Conservation (phyloP, 148 eudicot species). For the Vaccinium darrowii region DNA sequence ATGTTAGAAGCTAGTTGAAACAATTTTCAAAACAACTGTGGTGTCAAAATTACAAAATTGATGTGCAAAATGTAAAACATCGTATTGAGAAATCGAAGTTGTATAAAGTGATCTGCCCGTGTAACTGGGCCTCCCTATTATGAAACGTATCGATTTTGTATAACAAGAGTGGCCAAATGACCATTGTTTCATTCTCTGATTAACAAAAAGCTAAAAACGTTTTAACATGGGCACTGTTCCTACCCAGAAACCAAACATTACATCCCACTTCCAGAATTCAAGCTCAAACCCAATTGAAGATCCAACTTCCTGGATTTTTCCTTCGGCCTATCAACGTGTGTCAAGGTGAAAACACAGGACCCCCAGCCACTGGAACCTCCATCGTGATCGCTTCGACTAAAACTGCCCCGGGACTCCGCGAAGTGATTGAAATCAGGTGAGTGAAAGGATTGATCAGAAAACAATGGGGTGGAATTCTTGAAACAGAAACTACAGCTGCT, state of each 20-base stretch:
- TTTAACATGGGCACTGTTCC: neutral
- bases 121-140: no score
- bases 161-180: no score
- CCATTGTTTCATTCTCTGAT: neutral
- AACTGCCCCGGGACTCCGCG: conserved; percentile 51
- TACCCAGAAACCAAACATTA: neutral
- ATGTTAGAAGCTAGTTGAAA: no score
- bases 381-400: conserved; percentile 33
- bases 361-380: neutral
- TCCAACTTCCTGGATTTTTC: conserved; percentile 43
- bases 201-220: neutral
- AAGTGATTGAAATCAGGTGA: conserved; percentile 19
- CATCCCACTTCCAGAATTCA: conserved; percentile 16
- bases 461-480: conserved; percentile 27
- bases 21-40: no score
- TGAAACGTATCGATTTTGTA: no score
- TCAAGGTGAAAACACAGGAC: conserved; percentile 38
- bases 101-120: no score
- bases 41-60: no score
- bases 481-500: conserved; percentile 17
- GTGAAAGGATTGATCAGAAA: conserved; percentile 30
- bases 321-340: conserved; percentile 31
- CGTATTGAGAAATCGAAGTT: no score
- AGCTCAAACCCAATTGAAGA: conserved; percentile 46
- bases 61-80: no score